These are phyloP conservation scores for Sphagnum tenellum DNA, from an alignment of 225 moss, liverwort and hornwort genomes.

Conservation along the genomic window DNA sequence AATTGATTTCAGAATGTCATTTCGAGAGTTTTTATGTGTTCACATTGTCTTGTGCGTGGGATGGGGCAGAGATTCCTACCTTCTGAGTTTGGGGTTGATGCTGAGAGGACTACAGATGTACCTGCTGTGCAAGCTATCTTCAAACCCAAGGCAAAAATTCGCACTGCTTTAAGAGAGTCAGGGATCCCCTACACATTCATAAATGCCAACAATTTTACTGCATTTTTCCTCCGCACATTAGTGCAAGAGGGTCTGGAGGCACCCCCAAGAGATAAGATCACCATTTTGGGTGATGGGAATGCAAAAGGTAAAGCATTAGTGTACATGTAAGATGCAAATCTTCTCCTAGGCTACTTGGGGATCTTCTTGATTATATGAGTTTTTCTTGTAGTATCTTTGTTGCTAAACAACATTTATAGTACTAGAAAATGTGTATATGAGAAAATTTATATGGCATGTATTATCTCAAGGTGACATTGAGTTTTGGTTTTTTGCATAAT, in stretches of 20 bases:
- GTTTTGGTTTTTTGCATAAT: not conserved
- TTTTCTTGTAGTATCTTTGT: too few relatives aligned
- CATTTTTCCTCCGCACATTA: constrained; percentile 9
- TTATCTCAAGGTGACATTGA: not conserved
- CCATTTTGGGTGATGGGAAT: constrained; percentile 24
- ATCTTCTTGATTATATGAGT: too few relatives aligned
- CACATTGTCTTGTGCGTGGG: too few relatives aligned
- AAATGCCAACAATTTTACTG: constrained; percentile 10
- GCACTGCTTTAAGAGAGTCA: constrained; percentile 17
- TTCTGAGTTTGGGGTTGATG: constrained; percentile 28
- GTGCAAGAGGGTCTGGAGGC: constrained; percentile 1
- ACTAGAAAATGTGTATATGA: too few relatives aligned
- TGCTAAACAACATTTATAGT: too few relatives aligned
- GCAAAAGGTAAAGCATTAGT: constrained; percentile 11
- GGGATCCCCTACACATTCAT: constrained; percentile 35
- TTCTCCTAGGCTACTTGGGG: not conserved
- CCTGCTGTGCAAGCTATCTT: not conserved
- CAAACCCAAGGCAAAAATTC: constrained; percentile 12
- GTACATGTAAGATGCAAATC: not conserved
- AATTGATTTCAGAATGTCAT: not conserved
- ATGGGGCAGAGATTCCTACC: constrained; percentile 25
- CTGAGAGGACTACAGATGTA: constrained; percentile 9
- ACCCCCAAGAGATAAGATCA: constrained; percentile 28
- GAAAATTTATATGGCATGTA: too few relatives aligned
- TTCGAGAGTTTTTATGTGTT: not conserved